Conservation (phyloP, 176 grass and related monocot species). For the Paspalum notatum region DNA sequence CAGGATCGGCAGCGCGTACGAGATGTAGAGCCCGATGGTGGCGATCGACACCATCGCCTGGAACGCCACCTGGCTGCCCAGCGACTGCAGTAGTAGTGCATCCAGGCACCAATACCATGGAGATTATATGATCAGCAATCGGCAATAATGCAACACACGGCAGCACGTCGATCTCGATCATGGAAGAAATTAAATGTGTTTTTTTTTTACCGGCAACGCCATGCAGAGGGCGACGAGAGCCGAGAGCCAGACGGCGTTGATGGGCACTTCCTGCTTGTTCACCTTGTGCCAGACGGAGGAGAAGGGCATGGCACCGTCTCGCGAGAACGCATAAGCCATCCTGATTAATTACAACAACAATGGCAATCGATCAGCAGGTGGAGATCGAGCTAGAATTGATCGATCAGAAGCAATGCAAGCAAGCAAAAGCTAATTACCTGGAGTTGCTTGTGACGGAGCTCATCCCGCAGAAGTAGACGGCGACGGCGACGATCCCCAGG, state of each 20-base stretch:
- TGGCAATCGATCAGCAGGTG: no score
- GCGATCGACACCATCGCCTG: constrained; percentile 99
- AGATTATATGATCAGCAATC: no score
- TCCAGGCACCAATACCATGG: no score
- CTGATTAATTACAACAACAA: constrained; percentile 35
- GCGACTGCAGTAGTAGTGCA: constrained; percentile 52
- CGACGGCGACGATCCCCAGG: constrained; percentile 63
- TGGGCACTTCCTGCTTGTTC: constrained; percentile 77
- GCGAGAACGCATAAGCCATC: constrained; percentile 94
- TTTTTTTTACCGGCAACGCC: constrained; percentile 75
- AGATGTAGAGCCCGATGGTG: constrained; percentile 84
- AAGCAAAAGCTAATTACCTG: no score
- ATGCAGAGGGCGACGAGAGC: constrained; percentile 71
- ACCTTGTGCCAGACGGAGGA: constrained; percentile 90
- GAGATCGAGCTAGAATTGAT: no score
- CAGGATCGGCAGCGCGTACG: constrained; percentile 90
- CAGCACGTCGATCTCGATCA: background rate
- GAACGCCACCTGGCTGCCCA: constrained; percentile 92
- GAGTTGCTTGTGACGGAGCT: constrained; percentile 89
- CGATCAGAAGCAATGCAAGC: no score
- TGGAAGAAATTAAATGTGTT: no score
- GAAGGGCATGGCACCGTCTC: constrained; percentile 95
- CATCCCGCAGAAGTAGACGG: constrained; percentile 86
- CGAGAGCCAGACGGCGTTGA: constrained; percentile 95
- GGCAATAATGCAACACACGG: no score